Base-by-base conservation (phyloP, 2,329 filamentous ascomycete genomes). In the Phoma sp. region DNA sequence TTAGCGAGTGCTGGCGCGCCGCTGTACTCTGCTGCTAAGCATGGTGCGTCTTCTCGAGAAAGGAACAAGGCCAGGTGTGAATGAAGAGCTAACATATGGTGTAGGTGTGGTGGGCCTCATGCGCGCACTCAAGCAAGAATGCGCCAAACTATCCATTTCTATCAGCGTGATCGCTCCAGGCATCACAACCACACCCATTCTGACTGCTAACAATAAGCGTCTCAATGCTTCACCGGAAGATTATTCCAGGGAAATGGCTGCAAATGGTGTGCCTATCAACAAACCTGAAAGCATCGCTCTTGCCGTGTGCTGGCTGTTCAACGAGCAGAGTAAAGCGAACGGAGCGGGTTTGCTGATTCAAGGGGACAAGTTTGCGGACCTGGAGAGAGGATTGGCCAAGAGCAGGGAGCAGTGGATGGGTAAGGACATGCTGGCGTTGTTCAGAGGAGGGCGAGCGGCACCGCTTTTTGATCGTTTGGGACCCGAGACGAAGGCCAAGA, bases 21-120 rank as follows among this genome's bases (percentile, higher is more conserved):
- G 15, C 58, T 80, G 15, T 82, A 82, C 58, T 78, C 75, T 25
- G 80, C 80, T 19, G 80, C 80, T 9, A 82, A 82, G 56, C 80
- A 82, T 62, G 80, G 76, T 73, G 65, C 25, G 69, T 62, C 7
- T 39, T 33, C 44, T 32, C 19, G 4, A 17, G 12, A 12, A 13
- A 31, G 29, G 12, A 31, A 10, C 15, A 31, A 13, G 12, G 15
- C 4, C 12, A 36, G 12, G 19, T 57, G 29, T 55, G 22, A 17
- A 39, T n/a, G 4, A 10, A 8, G 13, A 12, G 21, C 35, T 46
- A 19, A 50, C 9, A 4, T 49, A 2, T 19, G 12, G 24, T 25
- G 19, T 21, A 70, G 74, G 77, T 29, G 71, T 82, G 29, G 78
- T 82, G 1, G 80, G 80, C n/a, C 73, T 82, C 19, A 76, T 82